Evolutionary conservation across 805 yeast genomes (phyloP).

Genomic region (Lachancea mirantina): DNA sequence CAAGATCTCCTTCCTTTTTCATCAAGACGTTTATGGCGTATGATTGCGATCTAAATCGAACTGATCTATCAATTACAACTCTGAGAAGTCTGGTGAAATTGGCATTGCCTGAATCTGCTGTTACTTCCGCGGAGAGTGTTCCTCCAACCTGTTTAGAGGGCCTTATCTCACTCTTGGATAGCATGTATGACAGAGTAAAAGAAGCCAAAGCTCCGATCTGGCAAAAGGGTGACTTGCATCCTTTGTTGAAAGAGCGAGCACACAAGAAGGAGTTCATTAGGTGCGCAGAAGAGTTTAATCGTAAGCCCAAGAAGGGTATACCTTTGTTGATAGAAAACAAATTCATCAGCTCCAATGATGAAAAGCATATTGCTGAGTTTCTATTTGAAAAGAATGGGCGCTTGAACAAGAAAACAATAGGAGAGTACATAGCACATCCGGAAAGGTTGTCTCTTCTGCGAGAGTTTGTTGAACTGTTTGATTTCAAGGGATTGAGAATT

Average conservation of each 20-base stretch:
- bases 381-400: slow-evolving; percentile 73
- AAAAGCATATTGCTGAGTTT: slow-evolving; percentile 65
- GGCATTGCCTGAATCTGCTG: slow-evolving; percentile 81
- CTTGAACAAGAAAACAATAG: slow-evolving; percentile 79
- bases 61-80: slow-evolving; percentile 63
- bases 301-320: slow-evolving; percentile 71
- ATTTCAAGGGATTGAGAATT: slow-evolving; percentile 70
- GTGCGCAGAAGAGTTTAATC: slow-evolving; percentile 71
- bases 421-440: slow-evolving; percentile 79
- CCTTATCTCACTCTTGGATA: slow-evolving; percentile 59
- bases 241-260: slow-evolving; percentile 26
- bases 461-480: slow-evolving; percentile 62
- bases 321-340: slow-evolving; percentile 55
- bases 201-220: too few species aligned
- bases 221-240: slow-evolving; percentile 12
- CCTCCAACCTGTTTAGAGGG: slow-evolving; percentile 95
- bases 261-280: slow-evolving; percentile 67
- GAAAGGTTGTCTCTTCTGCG: slow-evolving; percentile 51
- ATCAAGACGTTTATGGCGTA: slow-evolving; percentile 70
- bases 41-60: slow-evolving; percentile 85
- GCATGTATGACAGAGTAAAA: slow-evolving; percentile 43
- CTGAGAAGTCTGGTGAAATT: slow-evolving; percentile 67
- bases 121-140: slow-evolving; percentile 70
- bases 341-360: slow-evolving; percentile 47
- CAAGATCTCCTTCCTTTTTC: slow-evolving; percentile 70